Percentiles rank a stretch among this genome's conserved stretches.
These are phyloP conservation scores for Tieghemostelium lacteum DNA, from an alignment of 78 protist species.

Conservation along the genomic window DNA sequence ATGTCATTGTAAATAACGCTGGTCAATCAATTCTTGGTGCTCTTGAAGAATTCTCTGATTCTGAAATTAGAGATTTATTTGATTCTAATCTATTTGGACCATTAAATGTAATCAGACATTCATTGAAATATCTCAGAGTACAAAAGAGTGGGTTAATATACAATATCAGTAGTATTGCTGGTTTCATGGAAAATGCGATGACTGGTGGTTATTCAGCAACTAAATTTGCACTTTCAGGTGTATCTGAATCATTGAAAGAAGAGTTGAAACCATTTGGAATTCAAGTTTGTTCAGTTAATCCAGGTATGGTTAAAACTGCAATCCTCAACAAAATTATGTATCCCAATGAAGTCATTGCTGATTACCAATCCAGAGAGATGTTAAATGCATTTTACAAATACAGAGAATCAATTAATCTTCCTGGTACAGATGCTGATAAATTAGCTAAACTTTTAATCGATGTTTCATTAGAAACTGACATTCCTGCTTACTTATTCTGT, in stretches of 20 bases:
- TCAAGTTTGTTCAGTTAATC: background rate
- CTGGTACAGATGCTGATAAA: constrained; percentile 10
- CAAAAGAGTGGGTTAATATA: background rate
- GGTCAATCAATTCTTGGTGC: background rate
- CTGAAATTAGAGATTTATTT: background rate
- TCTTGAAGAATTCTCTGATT: background rate
- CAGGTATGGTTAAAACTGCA: constrained; percentile 7
- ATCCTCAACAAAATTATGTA: background rate
- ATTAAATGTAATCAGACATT: background rate
- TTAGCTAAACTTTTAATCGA: background rate
- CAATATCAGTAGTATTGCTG: background rate
- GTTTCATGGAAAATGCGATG: background rate
- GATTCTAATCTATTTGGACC: constrained; percentile 1
- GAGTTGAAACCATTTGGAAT: constrained; percentile 10
- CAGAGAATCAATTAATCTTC: background rate
- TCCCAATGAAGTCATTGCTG: too few relatives aligned
- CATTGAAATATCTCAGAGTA: background rate
- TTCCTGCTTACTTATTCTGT: too few relatives aligned
- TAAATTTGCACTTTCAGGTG: background rate
- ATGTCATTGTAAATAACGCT: constrained; percentile 1
- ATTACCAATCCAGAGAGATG: background rate
- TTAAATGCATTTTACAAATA: too few relatives aligned
- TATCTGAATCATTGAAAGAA: background rate
- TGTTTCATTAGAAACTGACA: too few relatives aligned
- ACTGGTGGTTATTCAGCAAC: background rate